phyloP scores from a whole-genome alignment of 1,139 yeast species.

The Taphrina sp. region DNA sequence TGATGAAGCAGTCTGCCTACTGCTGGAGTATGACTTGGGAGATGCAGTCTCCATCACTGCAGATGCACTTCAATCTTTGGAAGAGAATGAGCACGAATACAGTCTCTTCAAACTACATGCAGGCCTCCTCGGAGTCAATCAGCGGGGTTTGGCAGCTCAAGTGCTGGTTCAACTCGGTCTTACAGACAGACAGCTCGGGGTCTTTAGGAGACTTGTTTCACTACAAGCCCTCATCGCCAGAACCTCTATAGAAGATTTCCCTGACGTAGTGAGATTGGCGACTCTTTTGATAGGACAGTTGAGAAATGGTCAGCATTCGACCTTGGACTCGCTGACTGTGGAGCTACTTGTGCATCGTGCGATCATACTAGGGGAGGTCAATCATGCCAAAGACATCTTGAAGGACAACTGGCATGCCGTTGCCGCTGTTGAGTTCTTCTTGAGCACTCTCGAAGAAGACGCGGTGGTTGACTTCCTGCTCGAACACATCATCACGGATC shows the following conservation, averaged over 20 bases:
- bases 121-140: neutral
- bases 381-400: neutral
- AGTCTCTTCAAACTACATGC: slow-evolving; percentile 1
- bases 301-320: too few species aligned
- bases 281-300: neutral
- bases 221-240: neutral
- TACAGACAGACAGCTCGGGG: neutral
- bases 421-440: neutral
- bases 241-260: too few species aligned
- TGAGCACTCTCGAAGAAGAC: neutral
- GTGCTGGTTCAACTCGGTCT: neutral
- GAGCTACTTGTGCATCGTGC: too few species aligned
- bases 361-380: neutral
- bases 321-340: too few species aligned
- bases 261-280: too few species aligned
- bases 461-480: neutral
- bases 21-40: slow-evolving; percentile 14
- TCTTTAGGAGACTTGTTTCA: neutral
- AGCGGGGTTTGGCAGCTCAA: slow-evolving; percentile 3
- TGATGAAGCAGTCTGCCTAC: neutral
- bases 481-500: too few species aligned
- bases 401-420: slow-evolving; percentile 3
- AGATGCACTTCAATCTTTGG: neutral
- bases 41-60: slow-evolving; percentile 9
- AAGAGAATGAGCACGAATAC: neutral